Conservation (phyloP, 108 stramenopile genomes). For the Skeletonema costatum region DNA sequence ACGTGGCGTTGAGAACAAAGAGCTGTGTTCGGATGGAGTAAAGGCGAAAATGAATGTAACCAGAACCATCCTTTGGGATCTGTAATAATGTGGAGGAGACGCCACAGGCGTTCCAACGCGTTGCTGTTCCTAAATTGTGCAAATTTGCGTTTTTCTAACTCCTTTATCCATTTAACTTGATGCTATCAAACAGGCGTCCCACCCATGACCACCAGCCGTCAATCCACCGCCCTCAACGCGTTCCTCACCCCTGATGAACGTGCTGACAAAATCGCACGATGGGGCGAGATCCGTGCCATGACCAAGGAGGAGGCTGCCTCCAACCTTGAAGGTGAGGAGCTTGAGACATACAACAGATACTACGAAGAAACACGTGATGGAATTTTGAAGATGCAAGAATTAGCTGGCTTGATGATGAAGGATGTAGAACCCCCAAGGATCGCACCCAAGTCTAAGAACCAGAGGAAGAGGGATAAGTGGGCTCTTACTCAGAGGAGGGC, state of each 20-base stretch:
- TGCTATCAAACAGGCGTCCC: slow-evolving; percentile 13
- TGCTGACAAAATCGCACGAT: slow-evolving; percentile 62
- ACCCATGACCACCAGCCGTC: slow-evolving; percentile 19
- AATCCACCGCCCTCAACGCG: slow-evolving; percentile 35
- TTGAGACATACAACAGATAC: slow-evolving; percentile 78
- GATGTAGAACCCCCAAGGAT: slow-evolving; percentile 71
- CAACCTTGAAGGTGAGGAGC: slow-evolving; percentile 67
- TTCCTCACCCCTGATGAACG: slow-evolving; percentile 53
- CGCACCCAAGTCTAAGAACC: slow-evolving; percentile 74
- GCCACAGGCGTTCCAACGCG: neutral
- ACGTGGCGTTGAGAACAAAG: slow-evolving; percentile 7
- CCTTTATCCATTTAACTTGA: neutral
- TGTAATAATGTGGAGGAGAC: neutral
- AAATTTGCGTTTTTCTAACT: neutral
- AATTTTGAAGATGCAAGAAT: slow-evolving; percentile 67
- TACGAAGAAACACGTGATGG: slow-evolving; percentile 65
- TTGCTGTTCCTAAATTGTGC: neutral
- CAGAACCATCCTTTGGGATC: neutral
- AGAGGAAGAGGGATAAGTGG: slow-evolving; percentile 73
- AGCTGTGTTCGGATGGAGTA: neutral
- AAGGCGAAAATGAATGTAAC: neutral
- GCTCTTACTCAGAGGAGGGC: slow-evolving; percentile 52
- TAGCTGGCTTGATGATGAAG: slow-evolving; percentile 55
- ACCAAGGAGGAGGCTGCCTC: slow-evolving; percentile 61
- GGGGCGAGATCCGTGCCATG: slow-evolving; percentile 67